Percentiles rank a stretch among this genome's conserved stretches.
Conservation (phyloP, 805 yeast genomes). For the Candida sanyiensis region DNA sequence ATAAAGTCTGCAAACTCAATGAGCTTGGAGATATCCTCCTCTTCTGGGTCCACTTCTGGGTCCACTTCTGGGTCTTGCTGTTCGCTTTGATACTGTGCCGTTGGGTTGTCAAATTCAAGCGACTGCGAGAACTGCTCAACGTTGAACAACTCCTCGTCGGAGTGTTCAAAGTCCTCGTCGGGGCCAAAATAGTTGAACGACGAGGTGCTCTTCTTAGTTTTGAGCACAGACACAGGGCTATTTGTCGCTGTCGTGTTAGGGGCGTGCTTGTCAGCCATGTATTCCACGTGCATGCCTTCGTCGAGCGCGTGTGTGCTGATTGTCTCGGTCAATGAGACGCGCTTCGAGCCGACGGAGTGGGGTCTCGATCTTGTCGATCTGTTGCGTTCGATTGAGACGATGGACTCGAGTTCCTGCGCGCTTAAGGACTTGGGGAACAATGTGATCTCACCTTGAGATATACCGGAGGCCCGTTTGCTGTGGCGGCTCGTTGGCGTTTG, state of each 20-base stretch:
- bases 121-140: constrained; percentile 24
- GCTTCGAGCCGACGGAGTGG: constrained; percentile 26
- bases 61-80: neutral
- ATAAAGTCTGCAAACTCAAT: constrained; percentile 42
- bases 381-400: constrained; percentile 61
- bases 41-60: constrained; percentile 6
- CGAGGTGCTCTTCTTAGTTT: constrained; percentile 22
- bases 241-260: constrained; percentile 33
- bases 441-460: constrained; percentile 45
- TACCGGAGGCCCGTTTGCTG: constrained; percentile 12
- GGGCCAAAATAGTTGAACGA: constrained; percentile 8
- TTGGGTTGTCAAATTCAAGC: constrained; percentile 17
- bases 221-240: constrained; percentile 34
- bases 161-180: constrained; percentile 5
- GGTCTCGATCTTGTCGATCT: constrained; percentile 54
- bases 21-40: constrained; percentile 33
- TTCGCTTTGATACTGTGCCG: neutral
- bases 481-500: neutral
- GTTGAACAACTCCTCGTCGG: constrained; percentile 23
- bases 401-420: constrained; percentile 66
- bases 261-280: constrained; percentile 11
- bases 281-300: constrained; percentile 45
- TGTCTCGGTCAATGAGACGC: constrained; percentile 25
- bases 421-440: constrained; percentile 67
- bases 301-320: constrained; percentile 35